Conservation (phyloP, 805 yeast species). For the Candida tibetensis region DNA sequence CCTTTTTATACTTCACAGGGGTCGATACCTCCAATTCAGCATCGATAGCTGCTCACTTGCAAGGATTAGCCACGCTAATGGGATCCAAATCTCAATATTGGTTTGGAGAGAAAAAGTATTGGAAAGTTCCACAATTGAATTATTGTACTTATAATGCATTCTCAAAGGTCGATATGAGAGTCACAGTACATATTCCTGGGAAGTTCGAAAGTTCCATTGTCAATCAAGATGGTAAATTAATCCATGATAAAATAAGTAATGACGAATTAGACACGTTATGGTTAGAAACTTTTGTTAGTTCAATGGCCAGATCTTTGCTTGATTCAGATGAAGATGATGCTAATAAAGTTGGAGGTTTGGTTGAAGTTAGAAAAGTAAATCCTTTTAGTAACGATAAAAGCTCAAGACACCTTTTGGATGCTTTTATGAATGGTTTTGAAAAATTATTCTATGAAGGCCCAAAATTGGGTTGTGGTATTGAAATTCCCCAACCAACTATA, state of each 20-base stretch:
- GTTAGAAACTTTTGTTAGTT: constrained; percentile 59
- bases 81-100: constrained; percentile 61
- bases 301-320: constrained; percentile 71
- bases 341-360: constrained; percentile 54
- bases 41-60: constrained; percentile 72
- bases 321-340: constrained; percentile 65
- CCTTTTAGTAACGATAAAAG: constrained; percentile 57
- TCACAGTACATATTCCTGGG: constrained; percentile 75
- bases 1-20: constrained; percentile 73
- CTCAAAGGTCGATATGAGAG: constrained; percentile 65
- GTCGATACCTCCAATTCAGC: constrained; percentile 74
- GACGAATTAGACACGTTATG: constrained; percentile 55
- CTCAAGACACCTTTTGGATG: constrained; percentile 39
- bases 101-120: constrained; percentile 73
- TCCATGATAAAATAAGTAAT: constrained; percentile 45
- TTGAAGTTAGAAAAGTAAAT: constrained; percentile 79
- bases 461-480: constrained; percentile 61
- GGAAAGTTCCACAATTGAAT: constrained; percentile 69
- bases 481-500: constrained; percentile 64
- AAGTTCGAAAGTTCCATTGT: constrained; percentile 56
- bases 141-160: constrained; percentile 64
- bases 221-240: constrained; percentile 50
- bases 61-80: constrained; percentile 63
- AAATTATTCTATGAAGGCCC: constrained; percentile 63
- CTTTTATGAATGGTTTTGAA: constrained; percentile 65